Evolutionary conservation across 495 filamentous ascomycete genomes (phyloP), one percentile per base, ranked within the genome.

Genomic region (Podospora sp.): DNA sequence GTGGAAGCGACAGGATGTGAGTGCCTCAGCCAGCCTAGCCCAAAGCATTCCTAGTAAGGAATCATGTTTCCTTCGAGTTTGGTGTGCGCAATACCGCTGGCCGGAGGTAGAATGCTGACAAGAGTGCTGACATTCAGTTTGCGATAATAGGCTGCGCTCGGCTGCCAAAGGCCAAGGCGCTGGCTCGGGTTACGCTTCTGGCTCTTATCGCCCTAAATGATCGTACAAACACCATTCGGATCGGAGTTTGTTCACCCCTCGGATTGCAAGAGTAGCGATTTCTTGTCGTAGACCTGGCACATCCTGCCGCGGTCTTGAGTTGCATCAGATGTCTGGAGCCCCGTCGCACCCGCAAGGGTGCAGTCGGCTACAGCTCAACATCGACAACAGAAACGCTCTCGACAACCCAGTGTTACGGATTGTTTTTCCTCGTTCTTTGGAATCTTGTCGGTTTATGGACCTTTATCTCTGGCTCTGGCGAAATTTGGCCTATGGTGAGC

Each of bases 1-100:
- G 91, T 81, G 91, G 91, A 78, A 95, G 92, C 85, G 92, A 95
- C 84, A 91, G 95, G 91, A 98, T 99, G 95, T 99, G 92, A 97
- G 95, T 96, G 86, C 86, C 85, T 86, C 63, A 65, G 82, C 77
- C 75, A 82, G 78, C 76, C 76, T 83, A 78, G 78, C 78, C 80
- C 81, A 79, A 87, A 83, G 84, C 86, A 91, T 92, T 92, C 91
- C 91, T 92, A 90, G 92, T 94, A 95, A 94, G 92, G 89, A 92
- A 90, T 89, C 83, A 84, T 83, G 84, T 81, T 87, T 89, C 88
- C 87, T 90, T 90, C 90, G 88, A 90, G 89, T 93, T 90, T 90
- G 85, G 87, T 92, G 88, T 88, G 83, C 84, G 86, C 84, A 82
- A 87, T 87, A 89, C 89, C 90, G 88, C 90, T 92, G 80, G 87